Conservation (phyloP, 163 green algal genomes). For the Volvox carteri region DNA sequence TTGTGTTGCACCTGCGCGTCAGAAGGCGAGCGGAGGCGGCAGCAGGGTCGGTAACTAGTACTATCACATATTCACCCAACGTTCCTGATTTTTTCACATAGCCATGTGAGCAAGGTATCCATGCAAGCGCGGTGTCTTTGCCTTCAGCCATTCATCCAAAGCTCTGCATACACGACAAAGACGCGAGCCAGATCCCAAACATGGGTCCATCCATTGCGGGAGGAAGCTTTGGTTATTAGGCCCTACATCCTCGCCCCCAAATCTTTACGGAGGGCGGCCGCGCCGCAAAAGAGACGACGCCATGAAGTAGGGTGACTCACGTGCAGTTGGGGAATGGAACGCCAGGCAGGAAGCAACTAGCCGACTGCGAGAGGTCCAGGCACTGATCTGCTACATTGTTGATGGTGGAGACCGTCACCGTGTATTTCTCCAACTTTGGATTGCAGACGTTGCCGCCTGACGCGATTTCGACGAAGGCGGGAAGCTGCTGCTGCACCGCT, state of each 20-base stretch:
- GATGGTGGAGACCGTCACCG: neutral
- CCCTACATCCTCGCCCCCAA: neutral
- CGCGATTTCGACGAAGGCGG: neutral
- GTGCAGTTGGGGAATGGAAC: neutral
- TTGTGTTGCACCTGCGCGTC: constrained; percentile 3
- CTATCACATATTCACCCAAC: neutral
- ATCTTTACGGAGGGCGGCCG: neutral
- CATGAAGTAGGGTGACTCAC: neutral
- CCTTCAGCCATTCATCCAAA: neutral
- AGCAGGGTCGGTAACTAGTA: neutral
- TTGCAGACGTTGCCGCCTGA: neutral
- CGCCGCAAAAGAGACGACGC: neutral
- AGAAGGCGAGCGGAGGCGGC: too few species aligned
- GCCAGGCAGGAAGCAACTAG: neutral
- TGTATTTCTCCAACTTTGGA: neutral
- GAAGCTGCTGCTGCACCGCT: neutral
- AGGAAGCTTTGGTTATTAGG: neutral
- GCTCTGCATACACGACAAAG: neutral
- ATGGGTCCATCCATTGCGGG: neutral
- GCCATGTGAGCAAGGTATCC: neutral
- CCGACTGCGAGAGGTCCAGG: neutral
- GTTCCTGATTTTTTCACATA: neutral
- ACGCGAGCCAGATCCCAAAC: neutral
- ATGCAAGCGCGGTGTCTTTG: neutral
- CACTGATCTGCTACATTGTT: neutral